Evolutionary conservation across 2,329 filamentous ascomycete species (phyloP).

Genomic region (Alternaria postmessia): DNA sequence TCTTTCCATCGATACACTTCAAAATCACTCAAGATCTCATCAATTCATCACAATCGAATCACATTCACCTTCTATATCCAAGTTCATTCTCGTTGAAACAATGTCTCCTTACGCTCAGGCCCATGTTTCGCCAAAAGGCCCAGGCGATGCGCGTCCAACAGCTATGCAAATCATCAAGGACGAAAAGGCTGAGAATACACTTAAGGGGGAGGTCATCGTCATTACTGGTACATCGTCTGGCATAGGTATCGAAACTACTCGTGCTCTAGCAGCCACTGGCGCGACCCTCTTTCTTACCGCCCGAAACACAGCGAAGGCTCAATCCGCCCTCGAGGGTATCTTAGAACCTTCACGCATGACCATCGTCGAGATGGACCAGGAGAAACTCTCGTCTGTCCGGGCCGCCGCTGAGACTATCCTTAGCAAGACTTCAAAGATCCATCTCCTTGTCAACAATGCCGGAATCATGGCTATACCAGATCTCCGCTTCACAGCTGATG

Average conservation of each 20-base stretch:
- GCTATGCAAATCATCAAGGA: constrained; percentile 53
- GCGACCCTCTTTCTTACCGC: constrained; percentile 54
- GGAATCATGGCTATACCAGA: constrained; percentile 54
- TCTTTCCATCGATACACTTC: too few species aligned
- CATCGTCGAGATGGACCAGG: constrained; percentile 46
- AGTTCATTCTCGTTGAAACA: not conserved
- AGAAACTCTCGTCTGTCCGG: constrained; percentile 30
- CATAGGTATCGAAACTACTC: constrained; percentile 37
- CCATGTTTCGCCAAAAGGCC: constrained; percentile 37
- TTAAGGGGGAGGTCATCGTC: constrained; percentile 36
- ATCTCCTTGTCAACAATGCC: constrained; percentile 57
- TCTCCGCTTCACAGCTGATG: constrained; percentile 47
- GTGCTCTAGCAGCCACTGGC: constrained; percentile 56
- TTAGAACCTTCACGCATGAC: constrained; percentile 38
- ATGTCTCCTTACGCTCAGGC: not conserved
- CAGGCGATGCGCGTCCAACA: constrained; percentile 54
- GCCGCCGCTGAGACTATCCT: constrained; percentile 30
- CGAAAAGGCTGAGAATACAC: constrained; percentile 46
- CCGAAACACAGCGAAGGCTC: constrained; percentile 54
- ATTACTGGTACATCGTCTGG: constrained; percentile 42
- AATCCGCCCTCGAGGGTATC: constrained; percentile 20
- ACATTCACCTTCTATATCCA: too few species aligned
- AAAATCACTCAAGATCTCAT: not conserved
- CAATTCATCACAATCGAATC: too few species aligned
- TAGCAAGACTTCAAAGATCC: constrained; percentile 28